Conservation (phyloP, 1,139 yeast species). For the Yamadazyma songkhlaensis region DNA sequence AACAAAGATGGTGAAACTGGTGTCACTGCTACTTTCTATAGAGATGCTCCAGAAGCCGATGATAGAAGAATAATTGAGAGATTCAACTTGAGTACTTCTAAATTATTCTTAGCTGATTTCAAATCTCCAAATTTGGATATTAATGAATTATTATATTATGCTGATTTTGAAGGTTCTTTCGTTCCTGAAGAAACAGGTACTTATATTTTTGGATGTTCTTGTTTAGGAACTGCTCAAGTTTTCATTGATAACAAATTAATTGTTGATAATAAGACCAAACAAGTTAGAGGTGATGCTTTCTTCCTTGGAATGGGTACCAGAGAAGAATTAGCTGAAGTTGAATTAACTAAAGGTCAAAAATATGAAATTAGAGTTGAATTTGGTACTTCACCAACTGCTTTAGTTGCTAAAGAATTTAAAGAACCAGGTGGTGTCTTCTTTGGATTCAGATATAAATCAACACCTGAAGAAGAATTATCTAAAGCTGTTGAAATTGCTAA, state of each 20-base stretch:
- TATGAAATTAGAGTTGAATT: constrained; percentile 48
- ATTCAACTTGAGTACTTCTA: constrained; percentile 28
- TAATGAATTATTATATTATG: constrained; percentile 28
- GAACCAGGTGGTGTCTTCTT: constrained; percentile 34
- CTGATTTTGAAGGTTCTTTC: constrained; percentile 42
- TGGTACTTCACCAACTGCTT: constrained; percentile 48
- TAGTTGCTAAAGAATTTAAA: constrained; percentile 18
- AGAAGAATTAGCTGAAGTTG: constrained; percentile 39
- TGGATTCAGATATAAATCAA: constrained; percentile 22
- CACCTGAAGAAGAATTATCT: constrained; percentile 21
- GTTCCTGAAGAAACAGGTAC: constrained; percentile 46
- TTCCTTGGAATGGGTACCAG: constrained; percentile 49
- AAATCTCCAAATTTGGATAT: constrained; percentile 24
- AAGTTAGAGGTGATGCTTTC: constrained; percentile 47
- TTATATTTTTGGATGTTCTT: constrained; percentile 50
- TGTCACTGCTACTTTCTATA: constrained; percentile 32
- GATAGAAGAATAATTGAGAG: constrained; percentile 37
- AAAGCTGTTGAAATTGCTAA: constrained; percentile 31
- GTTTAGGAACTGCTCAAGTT: constrained; percentile 52
- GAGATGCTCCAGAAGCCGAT: constrained; percentile 30
- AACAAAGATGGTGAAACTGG: constrained; percentile 40
- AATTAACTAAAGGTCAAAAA: constrained; percentile 37
- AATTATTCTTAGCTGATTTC: constrained; percentile 49
- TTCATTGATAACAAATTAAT: constrained; percentile 51
- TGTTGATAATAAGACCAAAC: constrained; percentile 56